Evolutionary conservation across 2,329 filamentous ascomycete genomes (phyloP).

Genomic region (Magnaporthiopsis poae): DNA sequence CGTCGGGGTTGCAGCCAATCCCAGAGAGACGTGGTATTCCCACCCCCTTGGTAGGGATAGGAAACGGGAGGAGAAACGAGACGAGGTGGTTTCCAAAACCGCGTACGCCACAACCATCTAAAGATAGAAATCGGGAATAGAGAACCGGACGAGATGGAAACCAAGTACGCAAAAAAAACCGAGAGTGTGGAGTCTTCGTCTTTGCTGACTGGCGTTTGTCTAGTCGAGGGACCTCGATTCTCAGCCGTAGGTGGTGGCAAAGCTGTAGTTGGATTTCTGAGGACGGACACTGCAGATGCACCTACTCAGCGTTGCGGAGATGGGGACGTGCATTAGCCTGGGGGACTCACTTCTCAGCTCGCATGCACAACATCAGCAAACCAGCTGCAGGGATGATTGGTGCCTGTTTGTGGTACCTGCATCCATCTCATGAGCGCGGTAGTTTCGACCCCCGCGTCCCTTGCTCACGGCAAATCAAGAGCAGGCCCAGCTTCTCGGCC

Average conservation of each 20-base stretch:
- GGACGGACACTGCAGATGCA: too few relatives aligned
- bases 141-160: neutral
- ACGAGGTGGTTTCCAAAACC: neutral
- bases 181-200: neutral
- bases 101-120: neutral
- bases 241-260: too few relatives aligned
- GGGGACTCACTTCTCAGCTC: too few relatives aligned
- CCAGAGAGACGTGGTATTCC: neutral
- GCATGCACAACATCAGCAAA: too few relatives aligned
- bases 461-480: too few relatives aligned
- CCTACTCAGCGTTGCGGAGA: neutral
- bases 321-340: neutral
- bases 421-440: too few relatives aligned
- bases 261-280: too few relatives aligned
- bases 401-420: too few relatives aligned
- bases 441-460: too few relatives aligned
- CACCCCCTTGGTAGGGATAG: neutral
- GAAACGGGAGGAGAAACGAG: neutral
- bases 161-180: neutral
- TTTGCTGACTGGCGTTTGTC: neutral
- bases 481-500: neutral
- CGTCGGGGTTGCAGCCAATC: neutral
- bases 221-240: neutral
- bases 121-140: neutral
- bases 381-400: neutral